Evolutionary conservation across 495 filamentous ascomycete species (phyloP).

Genomic region (Penicillium silybi): DNA sequence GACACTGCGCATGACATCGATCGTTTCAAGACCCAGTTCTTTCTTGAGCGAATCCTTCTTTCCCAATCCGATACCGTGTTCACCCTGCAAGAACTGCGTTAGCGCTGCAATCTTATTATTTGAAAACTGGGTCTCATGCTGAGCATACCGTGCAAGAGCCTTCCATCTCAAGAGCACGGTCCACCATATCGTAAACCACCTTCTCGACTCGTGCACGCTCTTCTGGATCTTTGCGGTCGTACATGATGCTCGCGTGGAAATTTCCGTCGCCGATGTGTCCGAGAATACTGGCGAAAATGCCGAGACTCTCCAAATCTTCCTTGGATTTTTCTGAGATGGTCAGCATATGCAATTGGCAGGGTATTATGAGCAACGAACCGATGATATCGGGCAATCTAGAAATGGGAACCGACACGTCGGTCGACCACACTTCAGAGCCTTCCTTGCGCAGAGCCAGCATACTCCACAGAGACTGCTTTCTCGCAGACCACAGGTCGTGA

Average conservation of each 20-base stretch:
- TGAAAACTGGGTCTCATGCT: not conserved
- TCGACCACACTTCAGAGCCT: constrained; percentile 64
- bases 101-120: not conserved
- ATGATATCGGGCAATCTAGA: constrained; percentile 85
- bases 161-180: constrained; percentile 85
- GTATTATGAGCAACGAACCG: constrained; percentile 29
- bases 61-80: constrained; percentile 84
- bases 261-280: constrained; percentile 89
- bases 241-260: constrained; percentile 88
- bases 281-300: constrained; percentile 79
- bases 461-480: constrained; percentile 82
- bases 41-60: constrained; percentile 77
- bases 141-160: constrained; percentile 73
- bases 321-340: constrained; percentile 66
- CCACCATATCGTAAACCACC: constrained; percentile 85
- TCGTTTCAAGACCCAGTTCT: constrained; percentile 78
- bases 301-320: constrained; percentile 80
- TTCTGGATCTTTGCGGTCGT: constrained; percentile 60
- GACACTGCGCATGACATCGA: constrained; percentile 81
- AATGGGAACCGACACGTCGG: constrained; percentile 87
- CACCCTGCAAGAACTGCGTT: constrained; percentile 48
- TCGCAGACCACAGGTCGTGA: constrained; percentile 77
- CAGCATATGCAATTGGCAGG: not conserved
- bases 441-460: constrained; percentile 49
- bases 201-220: constrained; percentile 70